These are phyloP conservation scores for Ceratocystis papillata DNA, from an alignment of 2,329 filamentous ascomycete species.

Conservation along the genomic window DNA sequence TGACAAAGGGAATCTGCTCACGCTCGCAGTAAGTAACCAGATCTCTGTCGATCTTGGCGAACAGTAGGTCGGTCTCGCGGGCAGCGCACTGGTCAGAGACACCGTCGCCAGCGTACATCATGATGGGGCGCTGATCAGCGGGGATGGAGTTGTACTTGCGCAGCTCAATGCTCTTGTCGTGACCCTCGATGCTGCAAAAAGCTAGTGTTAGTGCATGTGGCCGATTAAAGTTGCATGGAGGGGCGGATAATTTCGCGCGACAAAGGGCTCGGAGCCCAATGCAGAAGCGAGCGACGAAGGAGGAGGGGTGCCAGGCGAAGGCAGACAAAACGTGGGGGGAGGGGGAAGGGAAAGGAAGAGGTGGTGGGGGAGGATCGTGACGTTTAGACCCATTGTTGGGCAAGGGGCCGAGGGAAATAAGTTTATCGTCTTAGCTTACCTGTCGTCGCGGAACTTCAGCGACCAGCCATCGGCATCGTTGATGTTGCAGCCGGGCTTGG, in stretches of 20 bases:
- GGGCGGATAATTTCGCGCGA: neutral
- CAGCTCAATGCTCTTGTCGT: conserved; percentile 91
- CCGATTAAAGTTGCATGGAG: neutral
- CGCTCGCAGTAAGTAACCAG: conserved; percentile 77
- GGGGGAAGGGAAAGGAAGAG: neutral
- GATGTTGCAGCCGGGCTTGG: conserved; percentile 55
- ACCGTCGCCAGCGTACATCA: conserved; percentile 93
- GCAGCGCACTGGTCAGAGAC: conserved; percentile 88
- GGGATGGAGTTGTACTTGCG: conserved; percentile 72
- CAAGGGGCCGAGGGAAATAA: conserved; percentile 17
- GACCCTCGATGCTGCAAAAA: conserved; percentile 61
- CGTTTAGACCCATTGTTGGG: conserved; percentile 9
- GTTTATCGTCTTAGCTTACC: conserved; percentile 39
- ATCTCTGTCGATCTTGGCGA: conserved; percentile 77
- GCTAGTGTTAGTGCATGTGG: neutral
- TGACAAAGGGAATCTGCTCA: conserved; percentile 75
- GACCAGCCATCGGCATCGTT: conserved; percentile 76
- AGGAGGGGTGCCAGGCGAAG: neutral
- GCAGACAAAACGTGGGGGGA: neutral
- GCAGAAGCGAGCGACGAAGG: neutral
- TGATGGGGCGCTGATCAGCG: conserved; percentile 54
- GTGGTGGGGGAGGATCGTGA: conserved; percentile 6
- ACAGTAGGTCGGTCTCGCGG: conserved; percentile 82
- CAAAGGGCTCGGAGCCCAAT: neutral
- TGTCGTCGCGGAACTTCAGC: conserved; percentile 76